Evolutionary conservation across 441 rosid genomes (phyloP), one percentile per base, ranked within the genome.

Genomic region (Erodium texanum): DNA sequence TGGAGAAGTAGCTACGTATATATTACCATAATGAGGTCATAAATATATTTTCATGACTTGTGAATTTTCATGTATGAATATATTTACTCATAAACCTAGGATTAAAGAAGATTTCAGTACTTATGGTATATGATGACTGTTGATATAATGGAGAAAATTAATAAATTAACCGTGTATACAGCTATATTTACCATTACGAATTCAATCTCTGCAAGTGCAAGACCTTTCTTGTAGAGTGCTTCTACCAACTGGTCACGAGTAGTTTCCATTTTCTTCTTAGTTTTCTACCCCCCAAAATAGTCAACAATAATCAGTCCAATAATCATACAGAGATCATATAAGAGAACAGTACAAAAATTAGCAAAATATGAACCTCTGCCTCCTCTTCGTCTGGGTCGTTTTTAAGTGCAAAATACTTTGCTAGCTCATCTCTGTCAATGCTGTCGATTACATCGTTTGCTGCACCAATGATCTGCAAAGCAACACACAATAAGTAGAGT

Each of bases 351-450:
- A 70, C 27, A 76, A n/a, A 65, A 7, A 3, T 20, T 20, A 3
- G 15, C 14, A 2, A 63, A 70, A 64, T n/a, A 71, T 77, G 67
- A 27, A 91, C 99, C 93, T 94, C 92, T 66, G 88, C 87, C 24
- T 92, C 98, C 66, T 86, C 96, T 73, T 94, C 99, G 76, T 94
- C 98, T 41, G 94, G 96, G 70, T 92, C 99, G 80, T 70, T 83
- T 83, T 82, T 94, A 62, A 84, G 78, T 43, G 84, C 77, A 77
- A 87, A 83, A 77, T 67, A 88, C 71, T 81, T 92, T 64, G 87
- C 89, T 70, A 94, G 73, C 76, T 92, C 96, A 36, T 90, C 97
- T 75, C 65, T 78, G 79, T 90, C 87, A 70, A 89, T 84, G 77
- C 97, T 90, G 73, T 81, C 73, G 71, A 89, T 77, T 64, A 92